phyloP scores from a whole-genome alignment of 306 rosid species.

The Senna tora region DNA sequence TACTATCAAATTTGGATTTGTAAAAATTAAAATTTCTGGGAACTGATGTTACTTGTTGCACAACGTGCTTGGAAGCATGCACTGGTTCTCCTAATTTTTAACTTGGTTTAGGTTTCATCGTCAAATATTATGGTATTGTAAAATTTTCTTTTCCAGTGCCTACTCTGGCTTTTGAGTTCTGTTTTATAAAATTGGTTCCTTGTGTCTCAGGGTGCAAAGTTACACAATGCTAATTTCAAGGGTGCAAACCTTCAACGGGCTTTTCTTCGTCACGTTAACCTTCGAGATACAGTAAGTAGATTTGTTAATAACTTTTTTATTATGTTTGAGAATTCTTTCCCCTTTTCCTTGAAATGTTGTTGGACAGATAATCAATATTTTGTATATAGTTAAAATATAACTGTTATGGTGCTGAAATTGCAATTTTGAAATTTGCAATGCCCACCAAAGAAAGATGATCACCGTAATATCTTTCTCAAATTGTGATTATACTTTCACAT shows the following conservation, averaged over 20 bases:
- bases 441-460: slow-evolving; percentile 1
- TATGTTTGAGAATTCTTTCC: slow-evolving; percentile 8
- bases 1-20: slow-evolving; percentile 5
- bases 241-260: slow-evolving; percentile 95
- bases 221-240: slow-evolving; percentile 76
- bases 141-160: not conserved
- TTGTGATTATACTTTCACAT: slow-evolving; percentile 8
- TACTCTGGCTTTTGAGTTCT: slow-evolving; percentile 5
- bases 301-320: not conserved
- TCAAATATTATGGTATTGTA: not conserved
- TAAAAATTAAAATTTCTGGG: slow-evolving; percentile 19
- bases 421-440: slow-evolving; percentile 14
- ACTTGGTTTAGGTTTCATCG: not conserved
- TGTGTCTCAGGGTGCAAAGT: slow-evolving; percentile 76
- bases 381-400: slow-evolving; percentile 9
- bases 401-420: slow-evolving; percentile 1
- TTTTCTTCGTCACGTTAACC: slow-evolving; percentile 78
- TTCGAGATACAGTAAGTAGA: slow-evolving; percentile 72
- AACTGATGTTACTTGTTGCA: slow-evolving; percentile 11
- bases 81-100: slow-evolving; percentile 6
- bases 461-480: slow-evolving; percentile 7
- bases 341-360: slow-evolving; percentile 12
- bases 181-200: slow-evolving; percentile 29
- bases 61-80: slow-evolving; percentile 11
- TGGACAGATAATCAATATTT: slow-evolving; percentile 12